phyloP scores from a whole-genome alignment of 2,329 filamentous ascomycete species.

The Verticillium isaacii region DNA sequence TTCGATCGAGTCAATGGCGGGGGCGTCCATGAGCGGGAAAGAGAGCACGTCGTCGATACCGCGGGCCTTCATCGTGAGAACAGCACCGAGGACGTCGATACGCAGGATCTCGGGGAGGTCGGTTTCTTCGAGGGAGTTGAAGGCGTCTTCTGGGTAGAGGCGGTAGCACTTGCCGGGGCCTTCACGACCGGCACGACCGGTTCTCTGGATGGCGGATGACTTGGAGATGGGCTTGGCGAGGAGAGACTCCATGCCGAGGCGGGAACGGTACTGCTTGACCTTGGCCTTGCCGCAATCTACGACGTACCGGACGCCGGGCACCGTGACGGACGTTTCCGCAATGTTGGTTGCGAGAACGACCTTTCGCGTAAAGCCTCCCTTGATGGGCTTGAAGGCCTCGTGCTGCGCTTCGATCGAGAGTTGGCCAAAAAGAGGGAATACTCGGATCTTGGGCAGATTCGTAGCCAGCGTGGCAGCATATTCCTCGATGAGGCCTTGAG shows the following conservation, averaged over 20 bases:
- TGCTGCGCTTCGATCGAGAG: slow-evolving; percentile 84
- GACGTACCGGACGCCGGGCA: slow-evolving; percentile 86
- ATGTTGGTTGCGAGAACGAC: slow-evolving; percentile 94
- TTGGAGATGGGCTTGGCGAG: slow-evolving; percentile 87
- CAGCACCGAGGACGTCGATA: slow-evolving; percentile 79
- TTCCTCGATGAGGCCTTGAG: slow-evolving; percentile 77
- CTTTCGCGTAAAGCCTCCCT: slow-evolving; percentile 71
- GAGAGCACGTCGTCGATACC: slow-evolving; percentile 75
- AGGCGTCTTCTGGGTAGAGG: slow-evolving; percentile 79
- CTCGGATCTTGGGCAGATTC: slow-evolving; percentile 66
- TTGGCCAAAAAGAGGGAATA: slow-evolving; percentile 84
- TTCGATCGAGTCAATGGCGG: slow-evolving; percentile 71
- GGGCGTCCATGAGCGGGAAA: slow-evolving; percentile 83
- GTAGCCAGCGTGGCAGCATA: slow-evolving; percentile 68
- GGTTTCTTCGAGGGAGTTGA: slow-evolving; percentile 62
- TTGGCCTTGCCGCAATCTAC: slow-evolving; percentile 93
- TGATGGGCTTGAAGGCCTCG: slow-evolving; percentile 73
- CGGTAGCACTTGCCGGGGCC: slow-evolving; percentile 85
- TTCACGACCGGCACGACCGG: slow-evolving; percentile 90
- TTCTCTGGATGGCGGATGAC: slow-evolving; percentile 86
- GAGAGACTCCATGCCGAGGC: slow-evolving; percentile 84
- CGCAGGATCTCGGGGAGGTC: slow-evolving; percentile 87
- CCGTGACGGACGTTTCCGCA: slow-evolving; percentile 96
- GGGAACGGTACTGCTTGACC: slow-evolving; percentile 82
- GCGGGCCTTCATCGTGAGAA: slow-evolving; percentile 90